Evolutionary conservation across 306 rosid species (phyloP), one percentile per base, ranked within the genome.

Genomic region (Hippophae tibetana): DNA sequence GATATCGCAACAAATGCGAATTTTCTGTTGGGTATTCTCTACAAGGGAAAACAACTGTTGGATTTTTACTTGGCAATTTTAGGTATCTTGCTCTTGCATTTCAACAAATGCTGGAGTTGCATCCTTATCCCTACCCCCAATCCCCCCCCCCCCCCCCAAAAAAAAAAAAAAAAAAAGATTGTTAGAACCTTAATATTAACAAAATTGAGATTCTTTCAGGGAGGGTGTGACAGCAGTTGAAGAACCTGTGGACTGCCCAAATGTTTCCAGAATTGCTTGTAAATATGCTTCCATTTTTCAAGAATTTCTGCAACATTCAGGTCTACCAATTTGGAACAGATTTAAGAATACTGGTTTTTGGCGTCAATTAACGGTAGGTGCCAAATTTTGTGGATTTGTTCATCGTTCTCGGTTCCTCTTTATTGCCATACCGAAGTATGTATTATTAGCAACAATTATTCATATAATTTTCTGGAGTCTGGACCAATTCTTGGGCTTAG

Each of bases 211-310:
- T 66, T 52, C 26, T 53, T 72, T 41, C 81, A 88, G 99, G 96
- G 97, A 92, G 74, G 99, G 99, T 64, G 88, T 88, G 54, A 86
- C 99, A 62, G 99, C 97, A 57, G 96, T 92, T 59, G 94, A 86
- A 74, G 96, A 85, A 75, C 88, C 95, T 47, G 72, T 75, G 53
- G 83, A 85, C 83, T 88, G 99, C 75, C 94, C 95, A 62, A 88
- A 92, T 60, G 89, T 88, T 78, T 92, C 96, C 42, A 51, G 63
- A 42, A 74, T 86, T 68, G 84, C 90, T 54, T 67, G 82, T 80
- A 78, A 82, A 71, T 88, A 82, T 75, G 95, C 97, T 63, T 71
- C 88, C 38, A 84, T 84, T 61, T 86, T 92, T 73, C 95, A 88
- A 78, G 94, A 92, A 47, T 92, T 88, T 80, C 73, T 92, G 67